These are phyloP conservation scores for Diaporthe humulicola DNA, from an alignment of 2,329 filamentous ascomycete genomes.

Conservation along the genomic window DNA sequence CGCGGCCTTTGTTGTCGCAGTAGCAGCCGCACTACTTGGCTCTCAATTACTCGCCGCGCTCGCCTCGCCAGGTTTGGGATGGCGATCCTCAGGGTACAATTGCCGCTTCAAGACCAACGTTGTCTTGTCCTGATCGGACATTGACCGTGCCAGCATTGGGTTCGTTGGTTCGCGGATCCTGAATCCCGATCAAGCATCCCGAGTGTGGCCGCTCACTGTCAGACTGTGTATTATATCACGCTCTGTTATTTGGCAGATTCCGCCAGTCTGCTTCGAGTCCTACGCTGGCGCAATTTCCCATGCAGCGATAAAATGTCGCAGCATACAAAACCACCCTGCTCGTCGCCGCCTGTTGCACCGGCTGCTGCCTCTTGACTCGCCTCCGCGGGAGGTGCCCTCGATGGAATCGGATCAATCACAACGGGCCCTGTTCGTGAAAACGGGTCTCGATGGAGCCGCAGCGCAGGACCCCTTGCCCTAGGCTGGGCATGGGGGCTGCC, in stretches of 20 bases:
- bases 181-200: slow-evolving; percentile 15
- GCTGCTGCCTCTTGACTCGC: slow-evolving; percentile 28
- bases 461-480: slow-evolving; percentile 31
- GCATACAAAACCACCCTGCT: slow-evolving; percentile 22
- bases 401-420: slow-evolving; percentile 32
- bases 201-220: background rate
- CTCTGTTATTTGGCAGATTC: slow-evolving; percentile 25
- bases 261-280: background rate
- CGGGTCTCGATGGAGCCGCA: slow-evolving; percentile 36
- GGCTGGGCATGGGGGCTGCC: slow-evolving; percentile 32
- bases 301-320: slow-evolving; percentile 31
- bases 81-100: slow-evolving; percentile 28
- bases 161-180: slow-evolving; percentile 27
- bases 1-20: background rate
- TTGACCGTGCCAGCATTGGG: slow-evolving; percentile 32
- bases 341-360: slow-evolving; percentile 2
- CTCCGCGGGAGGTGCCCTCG: slow-evolving; percentile 21
- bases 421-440: slow-evolving; percentile 32
- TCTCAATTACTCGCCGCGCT: slow-evolving; percentile 23
- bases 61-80: slow-evolving; percentile 17
- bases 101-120: slow-evolving; percentile 22
- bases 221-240: slow-evolving; percentile 6
- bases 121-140: slow-evolving; percentile 32
- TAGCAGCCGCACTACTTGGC: slow-evolving; percentile 19
- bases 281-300: slow-evolving; percentile 30